Evolutionary conservation across 805 yeast species (phyloP), one percentile per base, ranked within the genome.

Genomic region (Tetrapisispora namnaoensis): DNA sequence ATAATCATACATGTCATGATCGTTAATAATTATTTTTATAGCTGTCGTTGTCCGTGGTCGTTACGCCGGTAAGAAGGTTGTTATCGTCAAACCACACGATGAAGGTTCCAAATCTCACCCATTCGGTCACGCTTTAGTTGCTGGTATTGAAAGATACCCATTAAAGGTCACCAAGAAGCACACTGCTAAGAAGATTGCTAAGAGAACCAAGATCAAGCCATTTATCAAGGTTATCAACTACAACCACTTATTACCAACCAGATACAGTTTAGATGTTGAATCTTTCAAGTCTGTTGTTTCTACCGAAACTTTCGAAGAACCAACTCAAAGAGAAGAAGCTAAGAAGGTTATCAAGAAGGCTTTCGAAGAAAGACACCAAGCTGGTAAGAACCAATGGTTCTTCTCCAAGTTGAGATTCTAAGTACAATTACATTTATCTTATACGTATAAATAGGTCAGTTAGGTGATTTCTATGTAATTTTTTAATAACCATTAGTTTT

Each of bases 301-400:
- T 67, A 78, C 91, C 66, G 99, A 91, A 74, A 80, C 98, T 69
- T 85, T 93, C 74, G 80, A 79, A 71, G 97, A 93, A 82, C 96
- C 98, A 76, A 79, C 97, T 61, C 96, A 90, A 78, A 86, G 95
- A 75, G 95, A 83, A 77, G 97, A 91, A 74, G 98, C 98, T 71
- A 93, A 90, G 86, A 91, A 93, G 82, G 90, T 83, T 72, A 88
- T 93, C 75, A 93, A 88, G 87, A 86, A 90, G 83, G 96, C 95
- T 73, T 91, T 93, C 71, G 99, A 93, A 80, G 96, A 91, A 80
- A 88, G 89, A 83, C 95, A 91, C 82, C 95, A 86, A 76, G 88
- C 96, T 72, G 99, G 99, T 75, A 89, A 93, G 86, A 91, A 91
- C 90, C 90, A 89, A 80, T 93, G 99, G 99, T 93, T 93, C 83